These are phyloP conservation scores for Euphorbia pulcherrima DNA, from an alignment of 345 rosid genomes.

Conservation along the genomic window DNA sequence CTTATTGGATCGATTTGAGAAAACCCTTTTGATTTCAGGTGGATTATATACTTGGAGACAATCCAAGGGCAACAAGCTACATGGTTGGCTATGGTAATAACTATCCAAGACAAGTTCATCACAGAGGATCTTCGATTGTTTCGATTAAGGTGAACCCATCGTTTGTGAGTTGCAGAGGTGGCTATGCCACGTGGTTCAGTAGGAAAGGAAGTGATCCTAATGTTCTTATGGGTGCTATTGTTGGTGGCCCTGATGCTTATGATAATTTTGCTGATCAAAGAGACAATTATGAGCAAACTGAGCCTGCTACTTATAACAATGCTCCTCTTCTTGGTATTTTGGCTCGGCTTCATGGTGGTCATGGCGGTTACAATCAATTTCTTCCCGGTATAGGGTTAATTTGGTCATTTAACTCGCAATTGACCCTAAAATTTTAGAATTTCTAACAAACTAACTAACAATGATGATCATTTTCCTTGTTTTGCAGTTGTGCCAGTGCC, in stretches of 20 bases:
- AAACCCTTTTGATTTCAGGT: slow-evolving; percentile 35
- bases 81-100: slow-evolving; percentile 98
- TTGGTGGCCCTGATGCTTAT: slow-evolving; percentile 95
- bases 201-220: slow-evolving; percentile 81
- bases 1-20: not conserved
- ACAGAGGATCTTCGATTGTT: slow-evolving; percentile 86
- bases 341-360: slow-evolving; percentile 73
- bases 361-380: slow-evolving; percentile 71
- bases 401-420: not conserved
- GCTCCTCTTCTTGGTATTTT: slow-evolving; percentile 88
- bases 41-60: slow-evolving; percentile 95
- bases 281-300: slow-evolving; percentile 93
- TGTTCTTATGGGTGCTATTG: slow-evolving; percentile 83
- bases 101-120: slow-evolving; percentile 86
- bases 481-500: slow-evolving; percentile 46
- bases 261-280: slow-evolving; percentile 91
- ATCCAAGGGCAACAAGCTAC: slow-evolving; percentile 92
- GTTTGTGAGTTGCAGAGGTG: slow-evolving; percentile 84
- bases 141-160: slow-evolving; percentile 59
- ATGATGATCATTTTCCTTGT: slow-evolving; percentile 9
- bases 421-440: too few species aligned
- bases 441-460: not conserved
- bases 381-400: slow-evolving; percentile 61
- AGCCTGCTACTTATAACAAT: slow-evolving; percentile 97
- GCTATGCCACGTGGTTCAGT: slow-evolving; percentile 85